These are phyloP conservation scores for Phaseolus lunatus DNA, from an alignment of 306 rosid genomes.

Conservation along the genomic window DNA sequence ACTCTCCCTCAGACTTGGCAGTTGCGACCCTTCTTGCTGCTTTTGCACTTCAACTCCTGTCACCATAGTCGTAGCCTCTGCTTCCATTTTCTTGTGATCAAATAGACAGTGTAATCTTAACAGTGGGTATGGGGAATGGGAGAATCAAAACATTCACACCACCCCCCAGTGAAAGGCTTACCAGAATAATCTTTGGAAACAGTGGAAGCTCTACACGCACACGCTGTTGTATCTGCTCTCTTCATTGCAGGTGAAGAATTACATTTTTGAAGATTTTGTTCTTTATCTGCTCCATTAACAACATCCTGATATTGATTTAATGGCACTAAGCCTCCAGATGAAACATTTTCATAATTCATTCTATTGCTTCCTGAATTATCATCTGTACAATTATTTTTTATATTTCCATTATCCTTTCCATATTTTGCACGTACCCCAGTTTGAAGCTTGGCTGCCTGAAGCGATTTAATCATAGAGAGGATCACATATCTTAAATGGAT, in stretches of 20 bases:
- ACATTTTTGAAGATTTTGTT: conserved; percentile 27
- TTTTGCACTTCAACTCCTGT: conserved; percentile 54
- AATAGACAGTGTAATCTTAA: conserved; percentile 37
- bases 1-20: conserved; percentile 49
- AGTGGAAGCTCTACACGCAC: conserved; percentile 33
- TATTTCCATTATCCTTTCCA: conserved; percentile 48
- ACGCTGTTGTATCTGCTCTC: conserved; percentile 38
- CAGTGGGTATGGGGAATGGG: conserved; percentile 38
- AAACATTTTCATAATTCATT: conserved; percentile 41
- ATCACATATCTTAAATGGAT: conserved; percentile 36
- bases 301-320: conserved; percentile 23
- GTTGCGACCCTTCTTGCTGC: conserved; percentile 50
- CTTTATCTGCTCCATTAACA: conserved; percentile 46
- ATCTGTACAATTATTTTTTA: conserved; percentile 35
- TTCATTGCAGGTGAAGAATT: conserved; percentile 32
- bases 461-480: conserved; percentile 42
- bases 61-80: conserved; percentile 49
- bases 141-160: conserved; percentile 46
- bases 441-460: conserved; percentile 68
- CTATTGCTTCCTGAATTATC: conserved; percentile 45
- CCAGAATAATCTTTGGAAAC: conserved; percentile 43
- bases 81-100: conserved; percentile 45
- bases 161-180: conserved; percentile 49
- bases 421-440: conserved; percentile 49
- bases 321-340: conserved; percentile 43